Evolutionary conservation across 768 basidiomycete species (phyloP), one percentile per base, ranked within the genome.

Genomic region (Botryobasidium botryosum): DNA sequence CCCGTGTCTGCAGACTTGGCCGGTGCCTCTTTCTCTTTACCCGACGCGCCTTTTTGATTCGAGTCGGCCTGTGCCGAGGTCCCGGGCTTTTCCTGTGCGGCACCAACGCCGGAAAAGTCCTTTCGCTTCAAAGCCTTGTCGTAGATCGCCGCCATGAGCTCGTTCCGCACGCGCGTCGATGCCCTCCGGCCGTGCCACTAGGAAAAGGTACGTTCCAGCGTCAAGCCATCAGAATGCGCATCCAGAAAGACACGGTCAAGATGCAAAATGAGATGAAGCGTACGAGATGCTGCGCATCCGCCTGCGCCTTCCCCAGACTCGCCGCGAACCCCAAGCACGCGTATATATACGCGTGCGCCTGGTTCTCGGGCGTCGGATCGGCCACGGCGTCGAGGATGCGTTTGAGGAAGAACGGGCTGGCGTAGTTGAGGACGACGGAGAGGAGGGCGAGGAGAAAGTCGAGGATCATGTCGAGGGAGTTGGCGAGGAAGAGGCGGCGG

Each of bases 111-210:
- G 0, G 82, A 83, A 48, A 76, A 82, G 56, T 91, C 87, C 55
- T 74, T 79, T 25, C 88, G 65, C 58, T 79, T 80, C 28, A 92
- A 61, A 1, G 86, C 62, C 58, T 94, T 94, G 58, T 87, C 81
- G 55, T 90, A 92, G 43, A 92, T 83, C 2, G 77, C 62, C 0
- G 82, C 76, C 77, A 86, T 88, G 15, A 91, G 69, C 61, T 83
- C 81, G 12, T 70, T 69, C 6, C 82, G 75, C 46, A 85, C 74
- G 20, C 82, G 68, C 1, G 78, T 79, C 0, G 68, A 57, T 1
- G 75, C 83, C n/a, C 85, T 73, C 36, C 88, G 72, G 18, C 79
- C 76, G 45, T 71, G 75, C 82, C 83, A 88, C n/a, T n/a, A n/a
- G n/a, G n/a, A n/a, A n/a, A n/a, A n/a, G n/a, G n/a, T n/a, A n/a